These are phyloP conservation scores for Saposhnikovia divaricata DNA, from an alignment of 129 eudicot species.

Conservation along the genomic window DNA sequence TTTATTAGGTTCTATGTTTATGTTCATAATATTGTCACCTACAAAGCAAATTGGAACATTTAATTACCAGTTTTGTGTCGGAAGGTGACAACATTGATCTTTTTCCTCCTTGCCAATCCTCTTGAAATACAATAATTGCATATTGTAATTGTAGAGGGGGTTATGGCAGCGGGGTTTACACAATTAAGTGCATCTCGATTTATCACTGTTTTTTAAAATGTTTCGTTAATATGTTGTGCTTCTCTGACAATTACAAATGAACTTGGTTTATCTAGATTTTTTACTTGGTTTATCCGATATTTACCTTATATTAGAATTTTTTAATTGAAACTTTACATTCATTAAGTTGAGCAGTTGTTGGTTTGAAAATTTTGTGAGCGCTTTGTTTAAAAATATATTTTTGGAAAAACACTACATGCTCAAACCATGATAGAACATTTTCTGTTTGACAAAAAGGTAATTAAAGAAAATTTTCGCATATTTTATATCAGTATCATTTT, in stretches of 20 bases:
- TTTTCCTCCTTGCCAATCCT: slow-evolving; percentile 12
- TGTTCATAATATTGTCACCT: slow-evolving; percentile 28
- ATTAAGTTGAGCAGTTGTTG: neutral
- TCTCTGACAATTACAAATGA: neutral
- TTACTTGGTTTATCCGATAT: neutral
- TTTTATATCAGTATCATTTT: neutral
- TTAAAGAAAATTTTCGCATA: neutral
- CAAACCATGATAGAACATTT: neutral
- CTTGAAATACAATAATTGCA: slow-evolving; percentile 9
- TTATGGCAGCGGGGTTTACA: slow-evolving; percentile 17
- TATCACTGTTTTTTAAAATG: neutral
- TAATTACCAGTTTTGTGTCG: slow-evolving; percentile 39
- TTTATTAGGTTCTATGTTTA: neutral
- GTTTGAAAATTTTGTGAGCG: no score
- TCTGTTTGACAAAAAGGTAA: neutral
- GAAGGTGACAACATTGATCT: slow-evolving; percentile 42
- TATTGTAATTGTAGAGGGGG: slow-evolving; percentile 16
- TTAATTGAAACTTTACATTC: neutral
- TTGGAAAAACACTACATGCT: neutral
- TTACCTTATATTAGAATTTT: neutral
- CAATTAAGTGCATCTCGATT: neutral
- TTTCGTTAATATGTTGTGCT: neutral
- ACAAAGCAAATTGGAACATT: slow-evolving; percentile 42
- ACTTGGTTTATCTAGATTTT: neutral
- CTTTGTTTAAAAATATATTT: neutral